Base-by-base conservation (phyloP, 371 early-diverging fungal species). In the Actinomucor elegans region DNA sequence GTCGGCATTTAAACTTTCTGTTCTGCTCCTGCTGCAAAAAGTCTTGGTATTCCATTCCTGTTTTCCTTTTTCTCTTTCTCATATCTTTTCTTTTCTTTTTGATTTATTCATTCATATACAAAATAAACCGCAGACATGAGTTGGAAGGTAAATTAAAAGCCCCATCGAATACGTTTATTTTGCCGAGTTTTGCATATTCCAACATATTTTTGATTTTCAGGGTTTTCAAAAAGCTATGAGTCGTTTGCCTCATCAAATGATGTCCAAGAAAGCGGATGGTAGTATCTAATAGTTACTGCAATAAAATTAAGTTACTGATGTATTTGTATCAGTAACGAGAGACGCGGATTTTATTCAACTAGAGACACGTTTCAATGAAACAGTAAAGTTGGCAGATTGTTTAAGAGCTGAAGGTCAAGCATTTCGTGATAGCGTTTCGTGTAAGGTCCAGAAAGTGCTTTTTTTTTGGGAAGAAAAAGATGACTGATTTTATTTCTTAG, bases 391-490 rank as follows among this genome's bases (percentile, higher is more conserved):
- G 18, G 81, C 86, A 10, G 66, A 73, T 37, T 66, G 57, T 46
- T 75, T 94, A 3, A 56, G 79, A 23, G 78, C 70, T n/a, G 91
- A 91, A 49, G 85, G 89, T 10, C 73, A 75, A 48, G 79, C 81
- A 49, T 92, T 87, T 69, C 87, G 90, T 52, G 91, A 94, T 69
- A 76, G 81, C 35, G 65, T 94, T 36, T 65, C 85, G 5, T 69
- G 85, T 84, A 69, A 45, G 34, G 2, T 42, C n/a, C n/a, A n/a
- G n/a, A n/a, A n/a, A n/a, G n/a, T n/a, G n/a, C n/a, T n/a, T n/a
- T n/a, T n/a, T n/a, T n/a, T n/a, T n/a, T n/a, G n/a, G n/a, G n/a
- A n/a, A n/a, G n/a, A n/a, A n/a, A n/a, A n/a, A n/a, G n/a, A n/a
- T n/a, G n/a, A n/a, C n/a, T n/a, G n/a, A n/a, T n/a, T n/a, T 26